Conservation (phyloP, 2,329 filamentous ascomycete species). For the Aspergillus terreus region DNA sequence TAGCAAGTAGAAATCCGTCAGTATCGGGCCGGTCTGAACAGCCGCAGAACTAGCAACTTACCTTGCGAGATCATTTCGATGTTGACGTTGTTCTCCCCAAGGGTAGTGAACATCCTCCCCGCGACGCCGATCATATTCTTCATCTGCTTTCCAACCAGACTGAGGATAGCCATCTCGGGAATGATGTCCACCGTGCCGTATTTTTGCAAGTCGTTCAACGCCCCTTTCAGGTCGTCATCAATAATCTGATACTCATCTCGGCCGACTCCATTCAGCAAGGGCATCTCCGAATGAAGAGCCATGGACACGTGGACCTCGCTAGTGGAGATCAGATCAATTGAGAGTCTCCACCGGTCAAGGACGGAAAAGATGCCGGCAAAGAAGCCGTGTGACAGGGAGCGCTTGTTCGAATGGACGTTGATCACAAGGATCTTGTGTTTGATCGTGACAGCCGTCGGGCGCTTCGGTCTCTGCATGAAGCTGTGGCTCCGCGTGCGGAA, state of each 20-base stretch:
- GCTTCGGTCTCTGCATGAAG: slow-evolving; percentile 59
- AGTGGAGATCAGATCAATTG: slow-evolving; percentile 93
- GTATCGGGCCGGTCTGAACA: slow-evolving; percentile 1
- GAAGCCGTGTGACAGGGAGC: slow-evolving; percentile 93
- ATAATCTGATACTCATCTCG: slow-evolving; percentile 52
- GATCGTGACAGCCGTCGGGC: slow-evolving; percentile 88
- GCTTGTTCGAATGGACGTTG: slow-evolving; percentile 97
- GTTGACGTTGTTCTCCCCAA: slow-evolving; percentile 91
- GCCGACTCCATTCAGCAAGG: slow-evolving; percentile 48
- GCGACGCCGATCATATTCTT: slow-evolving; percentile 96
- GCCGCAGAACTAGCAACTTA: slow-evolving; percentile 40
- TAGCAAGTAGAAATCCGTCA: slow-evolving; percentile 36
- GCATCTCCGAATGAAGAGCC: slow-evolving; percentile 79
- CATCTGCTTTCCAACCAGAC: slow-evolving; percentile 90
- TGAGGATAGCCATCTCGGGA: slow-evolving; percentile 90
- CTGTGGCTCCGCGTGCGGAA: slow-evolving; percentile 46
- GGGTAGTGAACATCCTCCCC: slow-evolving; percentile 88
- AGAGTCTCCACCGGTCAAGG: slow-evolving; percentile 79
- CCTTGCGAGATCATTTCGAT: slow-evolving; percentile 99
- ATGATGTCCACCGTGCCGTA: slow-evolving; percentile 90
- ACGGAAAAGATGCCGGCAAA: slow-evolving; percentile 91
- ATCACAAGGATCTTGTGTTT: slow-evolving; percentile 96
- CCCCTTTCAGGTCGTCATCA: slow-evolving; percentile 60
- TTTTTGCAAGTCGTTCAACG: slow-evolving; percentile 68
- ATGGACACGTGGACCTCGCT: slow-evolving; percentile 97